Evolutionary conservation across 345 rosid species (phyloP), one percentile per base, ranked within the genome.

Genomic region (Eucalyptus tenuipes): DNA sequence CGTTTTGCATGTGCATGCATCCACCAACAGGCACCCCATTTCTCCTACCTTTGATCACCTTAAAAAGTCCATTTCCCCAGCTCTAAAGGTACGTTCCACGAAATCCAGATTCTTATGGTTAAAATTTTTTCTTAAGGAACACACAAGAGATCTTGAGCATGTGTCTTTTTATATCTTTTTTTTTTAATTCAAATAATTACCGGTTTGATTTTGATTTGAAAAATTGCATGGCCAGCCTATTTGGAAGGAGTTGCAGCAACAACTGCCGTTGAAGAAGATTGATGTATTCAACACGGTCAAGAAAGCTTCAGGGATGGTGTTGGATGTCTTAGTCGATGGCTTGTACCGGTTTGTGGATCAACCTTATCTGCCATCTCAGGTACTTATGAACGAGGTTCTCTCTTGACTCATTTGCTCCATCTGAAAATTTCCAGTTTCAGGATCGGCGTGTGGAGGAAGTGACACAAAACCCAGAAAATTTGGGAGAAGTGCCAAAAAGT

Each of bases 91-190:
- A 13, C 18, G 37, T n/a, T 64, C 14, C 9, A n/a, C 71, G 37
- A 64, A 64, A 13, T 64, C 71, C 37, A n/a, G 15, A 64, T 64
- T 18, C 14, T n/a, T 25, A 57, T 11, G 66, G 66, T 55, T 9
- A 53, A 25, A 59, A 3, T 25, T 5, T 5, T 59, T 59, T 25
- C 75, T 64, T 14, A 14, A 64, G 37, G 75, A 15, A 64, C 18
- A n/a, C 79, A 4, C 79, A 31, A 66, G 22, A 31, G 40, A 66
- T n/a, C 79, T 66, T 66, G 79, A 66, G 40, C 79, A 66, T 66
- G 2, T 4, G 40, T 66, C 8, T 66, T 29, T 8, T 4, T 13
- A 10, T 2, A 11, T 8, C 29, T 29, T 4, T 13, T 7, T 1
- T 29, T 29, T 14, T 61, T 6, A 13, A 64, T 64, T n/a, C 18